A percentile compares a stretch with the other conserved stretches of the same genome.
phyloP scores from a whole-genome alignment of 2,329 filamentous ascomycete genomes.

The Ophiosphaerella korrae region DNA sequence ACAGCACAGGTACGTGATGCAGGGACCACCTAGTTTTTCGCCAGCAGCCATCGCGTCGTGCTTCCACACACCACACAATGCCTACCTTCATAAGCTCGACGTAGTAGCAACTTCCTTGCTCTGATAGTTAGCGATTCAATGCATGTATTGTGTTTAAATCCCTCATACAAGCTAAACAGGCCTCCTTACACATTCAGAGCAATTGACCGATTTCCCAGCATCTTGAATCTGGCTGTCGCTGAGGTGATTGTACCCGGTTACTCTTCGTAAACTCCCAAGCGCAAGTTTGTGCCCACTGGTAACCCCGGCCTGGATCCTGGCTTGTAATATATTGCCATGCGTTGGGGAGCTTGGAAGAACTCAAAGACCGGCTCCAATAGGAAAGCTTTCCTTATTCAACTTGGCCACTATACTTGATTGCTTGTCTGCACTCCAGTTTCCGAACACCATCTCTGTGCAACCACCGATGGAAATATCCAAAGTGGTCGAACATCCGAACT shows the following conservation, averaged over 20 bases:
- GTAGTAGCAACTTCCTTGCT: too few relatives aligned
- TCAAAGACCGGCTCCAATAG: not conserved
- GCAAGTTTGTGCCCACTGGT: too few relatives aligned
- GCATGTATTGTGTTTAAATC: too few relatives aligned
- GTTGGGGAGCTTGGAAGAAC: not conserved
- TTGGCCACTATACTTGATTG: not conserved
- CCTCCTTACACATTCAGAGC: too few relatives aligned
- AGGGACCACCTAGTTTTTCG: too few relatives aligned
- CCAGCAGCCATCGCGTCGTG: too few relatives aligned
- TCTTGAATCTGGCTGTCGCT: not conserved
- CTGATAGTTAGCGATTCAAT: too few relatives aligned
- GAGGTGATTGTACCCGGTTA: too few relatives aligned
- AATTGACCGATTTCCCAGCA: not conserved
- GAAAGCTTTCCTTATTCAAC: constrained; percentile 1
- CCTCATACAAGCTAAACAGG: too few relatives aligned
- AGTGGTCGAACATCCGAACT: not conserved
- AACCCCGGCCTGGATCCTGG: not conserved
- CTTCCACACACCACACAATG: too few relatives aligned
- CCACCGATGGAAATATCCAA: not conserved
- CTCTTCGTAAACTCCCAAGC: not conserved
- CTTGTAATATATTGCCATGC: not conserved
- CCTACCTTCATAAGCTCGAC: too few relatives aligned
- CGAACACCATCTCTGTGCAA: not conserved
- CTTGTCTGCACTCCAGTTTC: not conserved
- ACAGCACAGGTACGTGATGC: too few relatives aligned